Evolutionary conservation across 2,329 filamentous ascomycete species (phyloP).

Genomic region (Alternaria incomplexa): DNA sequence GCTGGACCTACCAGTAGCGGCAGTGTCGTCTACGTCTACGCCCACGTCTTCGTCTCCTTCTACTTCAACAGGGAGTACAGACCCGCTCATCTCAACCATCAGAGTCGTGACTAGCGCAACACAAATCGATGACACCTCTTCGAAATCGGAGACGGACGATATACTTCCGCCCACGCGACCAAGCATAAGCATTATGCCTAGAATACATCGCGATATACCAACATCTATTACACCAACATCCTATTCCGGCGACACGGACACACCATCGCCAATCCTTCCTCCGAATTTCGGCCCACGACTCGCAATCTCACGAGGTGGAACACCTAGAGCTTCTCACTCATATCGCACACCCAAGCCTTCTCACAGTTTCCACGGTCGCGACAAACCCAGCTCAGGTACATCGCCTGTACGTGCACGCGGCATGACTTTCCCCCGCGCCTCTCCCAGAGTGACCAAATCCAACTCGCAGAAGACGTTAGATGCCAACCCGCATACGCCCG

Average conservation of each 20-base stretch:
- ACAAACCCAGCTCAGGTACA: slow-evolving; percentile 15
- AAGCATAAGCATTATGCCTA: not conserved
- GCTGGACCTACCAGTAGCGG: slow-evolving; percentile 6
- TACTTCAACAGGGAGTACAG: not conserved
- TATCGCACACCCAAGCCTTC: not conserved
- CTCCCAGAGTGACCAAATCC: not conserved
- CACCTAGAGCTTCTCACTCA: not conserved
- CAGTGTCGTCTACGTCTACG: not conserved
- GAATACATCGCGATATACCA: not conserved
- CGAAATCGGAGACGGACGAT: not conserved
- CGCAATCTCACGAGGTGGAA: not conserved
- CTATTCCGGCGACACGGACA: not conserved
- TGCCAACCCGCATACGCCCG: not conserved
- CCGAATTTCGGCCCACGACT: not conserved
- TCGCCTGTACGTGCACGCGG: slow-evolving; percentile 26
- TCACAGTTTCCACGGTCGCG: slow-evolving; percentile 13
- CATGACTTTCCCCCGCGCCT: slow-evolving; percentile 18
- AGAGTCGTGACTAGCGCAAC: slow-evolving; percentile 11
- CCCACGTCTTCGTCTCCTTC: not conserved
- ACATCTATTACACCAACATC: not conserved
- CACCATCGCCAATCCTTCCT: not conserved
- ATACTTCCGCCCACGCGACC: not conserved
- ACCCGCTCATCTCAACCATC: slow-evolving; percentile 7
- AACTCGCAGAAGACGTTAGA: not conserved
- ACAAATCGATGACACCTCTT: not conserved